These are phyloP conservation scores for Epichloe festucae DNA, from an alignment of 2,329 filamentous ascomycete genomes.

Conservation along the genomic window DNA sequence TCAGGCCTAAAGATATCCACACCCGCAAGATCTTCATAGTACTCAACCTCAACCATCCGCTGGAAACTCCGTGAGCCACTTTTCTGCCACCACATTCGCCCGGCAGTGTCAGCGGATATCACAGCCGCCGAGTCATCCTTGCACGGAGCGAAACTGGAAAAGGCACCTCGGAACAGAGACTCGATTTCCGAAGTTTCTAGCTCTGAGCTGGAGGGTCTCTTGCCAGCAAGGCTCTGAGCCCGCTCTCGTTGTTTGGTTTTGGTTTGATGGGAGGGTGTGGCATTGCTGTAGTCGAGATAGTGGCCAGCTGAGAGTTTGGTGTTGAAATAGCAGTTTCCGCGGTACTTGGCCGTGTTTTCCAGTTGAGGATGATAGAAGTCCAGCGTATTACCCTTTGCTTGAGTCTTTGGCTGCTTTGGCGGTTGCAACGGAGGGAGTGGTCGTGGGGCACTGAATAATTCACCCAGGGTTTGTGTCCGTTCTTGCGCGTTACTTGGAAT, in stretches of 20 bases:
- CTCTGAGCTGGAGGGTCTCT: conserved; percentile 42
- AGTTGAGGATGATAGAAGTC: conserved; percentile 42
- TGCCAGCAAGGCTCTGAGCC: conserved; percentile 52
- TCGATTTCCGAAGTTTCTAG: conserved; percentile 56
- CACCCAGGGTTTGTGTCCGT: conserved; percentile 53
- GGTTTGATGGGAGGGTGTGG: conserved; percentile 39
- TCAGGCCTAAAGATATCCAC: conserved; percentile 22
- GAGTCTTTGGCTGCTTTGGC: conserved; percentile 58
- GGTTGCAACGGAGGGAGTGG: conserved; percentile 53
- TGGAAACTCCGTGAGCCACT: conserved; percentile 53
- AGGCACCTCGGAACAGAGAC: conserved; percentile 60
- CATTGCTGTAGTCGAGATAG: conserved; percentile 59
- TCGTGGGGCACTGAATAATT: conserved; percentile 58
- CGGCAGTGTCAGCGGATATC: conserved; percentile 52
- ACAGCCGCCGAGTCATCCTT: conserved; percentile 62
- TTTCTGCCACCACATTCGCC: conserved; percentile 66
- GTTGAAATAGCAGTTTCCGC: conserved; percentile 49
- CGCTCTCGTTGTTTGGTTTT: conserved; percentile 58
- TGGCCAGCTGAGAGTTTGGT: conserved; percentile 53
- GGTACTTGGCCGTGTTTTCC: conserved; percentile 41
- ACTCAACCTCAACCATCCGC: conserved; percentile 44
- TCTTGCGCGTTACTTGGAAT: conserved; percentile 25
- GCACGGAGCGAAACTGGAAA: conserved; percentile 67
- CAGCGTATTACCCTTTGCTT: conserved; percentile 47
- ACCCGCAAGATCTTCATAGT: conserved; percentile 27